Percentiles rank a stretch among this genome's conserved stretches.
These are phyloP conservation scores for Penicillium cataractarum DNA, from an alignment of 495 filamentous ascomycete genomes.

Conservation along the genomic window DNA sequence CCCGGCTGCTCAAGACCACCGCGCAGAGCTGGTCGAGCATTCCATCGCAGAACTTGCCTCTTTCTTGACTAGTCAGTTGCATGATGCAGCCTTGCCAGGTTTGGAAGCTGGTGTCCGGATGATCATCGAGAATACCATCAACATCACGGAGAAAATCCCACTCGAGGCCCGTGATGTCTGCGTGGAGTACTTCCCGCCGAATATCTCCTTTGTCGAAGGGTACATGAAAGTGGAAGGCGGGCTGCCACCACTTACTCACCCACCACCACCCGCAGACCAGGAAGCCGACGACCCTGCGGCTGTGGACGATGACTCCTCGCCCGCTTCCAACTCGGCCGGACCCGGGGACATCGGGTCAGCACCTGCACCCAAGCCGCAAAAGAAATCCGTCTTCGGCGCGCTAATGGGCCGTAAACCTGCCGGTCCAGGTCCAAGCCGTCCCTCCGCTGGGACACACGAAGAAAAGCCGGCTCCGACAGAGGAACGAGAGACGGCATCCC, in stretches of 20 bases:
- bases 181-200: conserved; percentile 82
- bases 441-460: conserved; percentile 12
- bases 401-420: conserved; percentile 48
- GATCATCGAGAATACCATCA: conserved; percentile 91
- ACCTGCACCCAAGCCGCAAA: conserved; percentile 19
- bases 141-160: conserved; percentile 83
- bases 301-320: conserved; percentile 46
- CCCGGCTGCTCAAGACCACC: conserved; percentile 63
- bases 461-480: conserved; percentile 21
- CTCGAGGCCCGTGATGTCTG: conserved; percentile 89
- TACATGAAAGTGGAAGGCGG: conserved; percentile 85
- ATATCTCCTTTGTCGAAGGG: conserved; percentile 62
- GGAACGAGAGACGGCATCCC: conserved; percentile 20
- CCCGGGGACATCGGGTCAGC: conserved; percentile 35
- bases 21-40: conserved; percentile 64
- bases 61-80: conserved; percentile 68
- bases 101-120: conserved; percentile 80
- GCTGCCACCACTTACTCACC: conserved; percentile 69
- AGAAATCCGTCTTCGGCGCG: conserved; percentile 51
- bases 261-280: conserved; percentile 33
- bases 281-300: conserved; percentile 31
- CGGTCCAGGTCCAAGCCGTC: conserved; percentile 14
- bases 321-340: conserved; percentile 30
- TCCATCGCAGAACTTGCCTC: conserved; percentile 73
- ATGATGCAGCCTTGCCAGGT: conserved; percentile 74